Evolutionary conservation across 192 early-diverging fungal species (phyloP).

Genomic region (Podila clonocystis): DNA sequence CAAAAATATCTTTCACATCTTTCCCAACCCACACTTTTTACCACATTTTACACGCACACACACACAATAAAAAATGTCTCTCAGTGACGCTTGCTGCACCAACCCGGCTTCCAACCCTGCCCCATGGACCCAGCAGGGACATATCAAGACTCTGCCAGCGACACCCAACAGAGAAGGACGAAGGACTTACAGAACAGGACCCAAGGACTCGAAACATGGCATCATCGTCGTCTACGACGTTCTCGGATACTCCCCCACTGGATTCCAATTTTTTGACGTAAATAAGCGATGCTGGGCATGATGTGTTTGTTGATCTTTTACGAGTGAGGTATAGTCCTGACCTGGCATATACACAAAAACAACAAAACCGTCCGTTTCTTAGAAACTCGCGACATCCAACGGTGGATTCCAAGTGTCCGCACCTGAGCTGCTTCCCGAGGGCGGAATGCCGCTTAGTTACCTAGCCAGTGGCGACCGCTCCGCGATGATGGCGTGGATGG

Average conservation of each 20-base stretch:
- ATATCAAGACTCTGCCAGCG: constrained; percentile 23
- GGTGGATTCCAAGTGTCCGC: constrained; percentile 69
- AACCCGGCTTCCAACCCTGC: constrained; percentile 18
- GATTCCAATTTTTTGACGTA: constrained; percentile 72
- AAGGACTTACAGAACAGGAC: constrained; percentile 27
- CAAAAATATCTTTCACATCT: neutral
- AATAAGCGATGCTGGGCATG: constrained; percentile 5
- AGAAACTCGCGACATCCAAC: constrained; percentile 59
- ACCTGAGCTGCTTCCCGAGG: constrained; percentile 70
- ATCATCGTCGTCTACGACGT: constrained; percentile 73
- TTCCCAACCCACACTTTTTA: neutral
- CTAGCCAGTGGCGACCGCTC: neutral
- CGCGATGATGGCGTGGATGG: constrained; percentile 49
- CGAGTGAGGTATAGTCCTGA: neutral
- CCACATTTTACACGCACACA: neutral
- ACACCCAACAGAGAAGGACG: constrained; percentile 15
- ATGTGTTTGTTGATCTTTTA: neutral
- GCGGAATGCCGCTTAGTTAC: constrained; percentile 30
- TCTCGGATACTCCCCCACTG: constrained; percentile 67
- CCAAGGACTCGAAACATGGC: constrained; percentile 62
- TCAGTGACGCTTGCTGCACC: constrained; percentile 35
- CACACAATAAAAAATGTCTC: neutral
- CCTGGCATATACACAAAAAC: neutral
- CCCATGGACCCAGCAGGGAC: constrained; percentile 15
- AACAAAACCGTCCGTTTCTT: neutral